Evolutionary conservation across 139 green algal species (phyloP).

Genomic region (Tetraselmis striata): DNA sequence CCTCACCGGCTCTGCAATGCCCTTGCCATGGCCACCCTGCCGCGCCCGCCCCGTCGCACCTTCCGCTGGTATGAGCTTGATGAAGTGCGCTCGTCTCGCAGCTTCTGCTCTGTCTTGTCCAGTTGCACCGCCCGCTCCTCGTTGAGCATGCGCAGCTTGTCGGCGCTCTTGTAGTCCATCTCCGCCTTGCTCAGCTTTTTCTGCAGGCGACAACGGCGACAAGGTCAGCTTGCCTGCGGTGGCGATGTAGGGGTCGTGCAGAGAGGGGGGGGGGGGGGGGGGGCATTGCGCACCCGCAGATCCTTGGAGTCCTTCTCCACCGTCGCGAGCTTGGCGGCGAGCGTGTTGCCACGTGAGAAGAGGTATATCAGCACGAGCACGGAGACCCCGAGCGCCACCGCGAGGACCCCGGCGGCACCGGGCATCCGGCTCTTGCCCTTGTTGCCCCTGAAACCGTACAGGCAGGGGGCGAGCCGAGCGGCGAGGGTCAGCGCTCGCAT

Average conservation of each 20-base stretch:
- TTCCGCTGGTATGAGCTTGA: neutral
- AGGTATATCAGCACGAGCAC: neutral
- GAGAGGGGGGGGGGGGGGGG: neutral
- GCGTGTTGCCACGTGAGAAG: neutral
- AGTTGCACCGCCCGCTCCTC: neutral
- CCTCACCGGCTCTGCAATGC: no score
- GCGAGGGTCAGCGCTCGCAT: no score
- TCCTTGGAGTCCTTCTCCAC: neutral
- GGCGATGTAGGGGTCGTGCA: no score
- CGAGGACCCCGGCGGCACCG: neutral
- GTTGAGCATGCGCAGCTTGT: neutral
- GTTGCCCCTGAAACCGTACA: neutral
- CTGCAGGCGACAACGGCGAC: neutral
- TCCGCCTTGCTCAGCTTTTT: neutral
- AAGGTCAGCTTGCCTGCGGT: neutral
- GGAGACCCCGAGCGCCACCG: neutral
- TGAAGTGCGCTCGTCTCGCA: neutral
- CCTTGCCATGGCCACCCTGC: no score
- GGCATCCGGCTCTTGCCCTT: neutral
- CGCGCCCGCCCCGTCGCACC: neutral
- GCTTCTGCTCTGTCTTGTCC: neutral
- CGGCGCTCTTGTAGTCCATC: neutral
- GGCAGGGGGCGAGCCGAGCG: no score
- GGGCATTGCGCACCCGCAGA: neutral
- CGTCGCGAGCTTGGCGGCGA: neutral